These are phyloP conservation scores for Mucor velutinosus DNA, from an alignment of 371 early-diverging fungal species.

Conservation along the genomic window DNA sequence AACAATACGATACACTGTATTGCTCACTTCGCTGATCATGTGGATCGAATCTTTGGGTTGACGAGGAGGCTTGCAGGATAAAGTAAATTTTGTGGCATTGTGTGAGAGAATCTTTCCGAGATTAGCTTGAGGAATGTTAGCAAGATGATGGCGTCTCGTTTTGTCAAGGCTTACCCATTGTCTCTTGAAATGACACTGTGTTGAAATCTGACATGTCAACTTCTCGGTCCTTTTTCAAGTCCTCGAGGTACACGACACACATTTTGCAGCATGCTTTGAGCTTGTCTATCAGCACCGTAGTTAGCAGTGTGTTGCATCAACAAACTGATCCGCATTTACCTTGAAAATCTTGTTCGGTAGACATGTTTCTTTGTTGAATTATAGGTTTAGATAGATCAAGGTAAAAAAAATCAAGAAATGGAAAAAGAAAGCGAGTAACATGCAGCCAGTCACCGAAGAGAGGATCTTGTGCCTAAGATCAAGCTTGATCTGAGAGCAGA, in stretches of 20 bases:
- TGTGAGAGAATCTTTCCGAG: constrained; percentile 42
- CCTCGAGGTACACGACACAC: constrained; percentile 34
- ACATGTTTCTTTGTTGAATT: neutral
- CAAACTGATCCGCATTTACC: neutral
- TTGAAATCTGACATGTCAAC: constrained; percentile 29
- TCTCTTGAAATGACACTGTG: constrained; percentile 28
- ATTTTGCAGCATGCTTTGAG: constrained; percentile 41
- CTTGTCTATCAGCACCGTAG: constrained; percentile 18
- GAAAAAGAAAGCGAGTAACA: too few species aligned
- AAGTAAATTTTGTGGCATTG: constrained; percentile 50
- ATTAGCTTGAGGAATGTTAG: constrained; percentile 13
- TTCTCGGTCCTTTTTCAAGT: constrained; percentile 29
- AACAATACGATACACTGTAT: constrained; percentile 40
- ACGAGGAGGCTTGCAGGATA: constrained; percentile 55
- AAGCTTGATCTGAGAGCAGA: too few species aligned
- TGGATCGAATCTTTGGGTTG: constrained; percentile 38
- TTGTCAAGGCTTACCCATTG: constrained; percentile 36
- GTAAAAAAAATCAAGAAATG: too few species aligned
- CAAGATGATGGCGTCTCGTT: too few species aligned
- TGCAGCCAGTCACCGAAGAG: too few species aligned
- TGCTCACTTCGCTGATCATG: constrained; percentile 43
- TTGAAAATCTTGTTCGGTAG: constrained; percentile 11
- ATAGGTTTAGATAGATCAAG: too few species aligned
- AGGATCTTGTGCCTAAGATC: too few species aligned
- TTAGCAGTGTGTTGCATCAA: neutral